Evolutionary conservation across 1,284 basidiomycete genomes (phyloP), one percentile per base, ranked within the genome.

Genomic region (Lentinus polychrous): DNA sequence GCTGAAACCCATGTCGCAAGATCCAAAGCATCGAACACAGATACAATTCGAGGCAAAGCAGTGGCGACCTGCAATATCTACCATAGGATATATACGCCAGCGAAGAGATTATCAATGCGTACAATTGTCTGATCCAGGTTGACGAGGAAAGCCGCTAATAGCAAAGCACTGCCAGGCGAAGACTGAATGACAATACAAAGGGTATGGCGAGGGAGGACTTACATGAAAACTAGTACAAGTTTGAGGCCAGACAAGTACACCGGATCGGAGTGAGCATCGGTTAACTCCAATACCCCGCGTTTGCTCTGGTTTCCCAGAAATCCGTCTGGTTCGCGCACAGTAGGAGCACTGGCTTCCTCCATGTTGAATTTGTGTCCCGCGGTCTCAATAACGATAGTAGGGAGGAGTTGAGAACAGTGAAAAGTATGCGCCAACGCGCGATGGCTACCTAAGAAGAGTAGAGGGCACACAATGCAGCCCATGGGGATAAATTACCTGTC

Each of bases 31-130:
- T 71, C 53, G 58, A 72, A 75, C 24, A 70, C 57, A 33, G 69
- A 71, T n/a, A 65, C 57, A 40, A 73, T 69, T 12, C 63, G 56
- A 6, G 70, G 71, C 24, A 73, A 64, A 3, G 70, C 67, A 8
- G 70, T 69, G 0, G 68, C 57, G n/a, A 52, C 46, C 50, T 52
- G 17, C 8, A 23, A 36, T 6, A 12, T 7, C 20, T 22, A 3
- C 6, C 14, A 5, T 42, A 5, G 5, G 3, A 43, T 27, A n/a
- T 14, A 14, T 32, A 35, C 38, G n/a, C 8, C n/a, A 4, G 6
- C 11, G 18, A 20, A 3, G 22, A 18, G 12, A 6, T 32, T 6
- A 23, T 12, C 10, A 32, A 20, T 12, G 11, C 46, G 12, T 31
- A 48, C 46, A 18, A 48, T 42, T 5, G 46, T 48, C 18, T 48